Conservation (phyloP, 768 basidiomycete genomes). For the Pleurotus pulmonarius region DNA sequence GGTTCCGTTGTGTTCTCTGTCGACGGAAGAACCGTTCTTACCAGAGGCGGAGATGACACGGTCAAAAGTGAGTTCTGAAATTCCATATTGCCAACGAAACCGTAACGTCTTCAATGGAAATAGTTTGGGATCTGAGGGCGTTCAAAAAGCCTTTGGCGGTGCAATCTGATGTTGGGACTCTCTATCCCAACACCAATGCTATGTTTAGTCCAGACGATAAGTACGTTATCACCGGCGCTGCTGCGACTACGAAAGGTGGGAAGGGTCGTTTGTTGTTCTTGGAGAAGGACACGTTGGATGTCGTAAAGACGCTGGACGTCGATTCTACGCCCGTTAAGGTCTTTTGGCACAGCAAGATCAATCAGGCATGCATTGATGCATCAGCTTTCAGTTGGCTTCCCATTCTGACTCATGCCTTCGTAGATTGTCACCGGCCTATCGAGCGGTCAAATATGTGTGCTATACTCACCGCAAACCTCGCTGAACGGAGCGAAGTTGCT, state of each 20-base stretch:
- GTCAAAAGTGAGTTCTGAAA: slow-evolving; percentile 76
- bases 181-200: slow-evolving; percentile 92
- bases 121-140: slow-evolving; percentile 92
- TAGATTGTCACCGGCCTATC: slow-evolving; percentile 89
- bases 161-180: slow-evolving; percentile 60
- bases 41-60: slow-evolving; percentile 91
- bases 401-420: slow-evolving; percentile 3
- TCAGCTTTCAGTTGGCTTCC: slow-evolving; percentile 11
- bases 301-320: slow-evolving; percentile 63
- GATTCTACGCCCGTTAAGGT: slow-evolving; percentile 86
- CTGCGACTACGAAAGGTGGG: slow-evolving; percentile 61
- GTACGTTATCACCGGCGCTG: slow-evolving; percentile 81
- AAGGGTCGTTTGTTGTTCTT: slow-evolving; percentile 74
- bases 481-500: slow-evolving; percentile 90
- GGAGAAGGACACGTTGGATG: slow-evolving; percentile 63
- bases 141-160: slow-evolving; percentile 86
- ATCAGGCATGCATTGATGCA: slow-evolving; percentile 62
- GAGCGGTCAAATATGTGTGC: slow-evolving; percentile 81
- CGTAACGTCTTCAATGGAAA: background rate
- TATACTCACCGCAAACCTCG: slow-evolving; percentile 91
- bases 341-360: slow-evolving; percentile 95
- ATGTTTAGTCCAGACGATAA: slow-evolving; percentile 95
- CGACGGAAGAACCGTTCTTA: slow-evolving; percentile 81
- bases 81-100: background rate
- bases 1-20: slow-evolving; percentile 86